Evolutionary conservation across 495 filamentous ascomycete species (phyloP).

Genomic region (Daldinia grandis): DNA sequence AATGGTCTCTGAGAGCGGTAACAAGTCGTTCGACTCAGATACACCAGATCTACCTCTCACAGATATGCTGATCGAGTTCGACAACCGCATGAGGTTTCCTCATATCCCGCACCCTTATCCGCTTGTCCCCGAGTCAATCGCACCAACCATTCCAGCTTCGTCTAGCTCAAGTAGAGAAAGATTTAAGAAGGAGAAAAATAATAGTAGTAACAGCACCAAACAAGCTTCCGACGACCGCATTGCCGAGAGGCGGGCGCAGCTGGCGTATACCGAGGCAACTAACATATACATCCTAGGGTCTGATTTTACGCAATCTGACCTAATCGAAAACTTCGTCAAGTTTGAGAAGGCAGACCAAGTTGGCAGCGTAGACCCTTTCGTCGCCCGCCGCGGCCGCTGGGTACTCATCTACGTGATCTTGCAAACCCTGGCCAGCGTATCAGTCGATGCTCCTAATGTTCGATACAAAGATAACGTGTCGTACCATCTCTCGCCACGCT

Average conservation of each 20-base stretch:
- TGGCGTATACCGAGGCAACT: conserved; percentile 72
- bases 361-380: conserved; percentile 60
- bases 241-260: conserved; percentile 58
- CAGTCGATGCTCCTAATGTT: conserved; percentile 70
- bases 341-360: conserved; percentile 68
- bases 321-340: conserved; percentile 69
- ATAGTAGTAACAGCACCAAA: conserved; percentile 29
- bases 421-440: conserved; percentile 72
- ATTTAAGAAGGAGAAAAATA: conserved; percentile 50
- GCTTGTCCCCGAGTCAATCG: conserved; percentile 64
- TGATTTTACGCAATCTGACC: conserved; percentile 58
- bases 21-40: conserved; percentile 66
- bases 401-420: conserved; percentile 75
- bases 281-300: conserved; percentile 71
- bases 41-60: conserved; percentile 68
- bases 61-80: conserved; percentile 72
- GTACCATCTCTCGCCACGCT: conserved; percentile 69
- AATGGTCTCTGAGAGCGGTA: conserved; percentile 63
- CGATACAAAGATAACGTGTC: conserved; percentile 66
- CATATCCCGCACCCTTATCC: conserved; percentile 77
- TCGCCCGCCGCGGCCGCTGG: conserved; percentile 74
- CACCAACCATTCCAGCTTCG: conserved; percentile 41
- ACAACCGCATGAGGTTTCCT: conserved; percentile 67
- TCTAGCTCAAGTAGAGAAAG: conserved; percentile 38
- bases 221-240: conserved; percentile 43